Base-by-base conservation (phyloP, 2,329 filamentous ascomycete genomes). In the Herpotrichia juniperi region DNA sequence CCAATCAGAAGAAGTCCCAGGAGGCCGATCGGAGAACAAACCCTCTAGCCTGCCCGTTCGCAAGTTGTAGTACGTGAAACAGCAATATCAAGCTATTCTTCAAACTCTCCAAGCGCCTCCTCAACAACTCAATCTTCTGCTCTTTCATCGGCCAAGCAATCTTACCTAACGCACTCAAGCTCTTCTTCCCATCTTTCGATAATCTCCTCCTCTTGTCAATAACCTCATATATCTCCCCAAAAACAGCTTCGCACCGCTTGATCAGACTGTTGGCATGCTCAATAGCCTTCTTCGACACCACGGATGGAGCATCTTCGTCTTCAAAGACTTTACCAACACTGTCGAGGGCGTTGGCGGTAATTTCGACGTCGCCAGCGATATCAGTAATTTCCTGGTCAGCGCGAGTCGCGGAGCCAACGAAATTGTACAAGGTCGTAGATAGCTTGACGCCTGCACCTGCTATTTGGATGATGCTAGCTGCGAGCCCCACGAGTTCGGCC, bases 41-140 rank as follows among this genome's bases (percentile, higher is more conserved):
- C 54, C 64, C 64, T 45, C 50, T 60, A 12, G 57, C 57, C 37
- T 67, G 57, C 4, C 42, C 56, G 40, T 64, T 62, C 4, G 66
- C 66, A 21, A 68, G 42, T 16, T 63, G 60, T 9, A 71, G 39
- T 5, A 71, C 65, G 42, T 68, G 52, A 16, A 71, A 48, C 11
- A 71, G 37, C 16, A 71, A 42, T 21, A 61, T 46, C 12, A 69
- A 56, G 28, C 62, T 68, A 22, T 59, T 63, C 43, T 69, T 67
- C 31, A 69, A 34, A 42, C 59, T 67, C 28, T 69, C 67, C 12
- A 71, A 48, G 19, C 63, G 57, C 24, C 55, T 51, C 14, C 56
- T 51, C 22, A 65, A 48, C 5, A 69, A 44, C 42, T 69, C 64
- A 11, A 66, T 44, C 42, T 59, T 60, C 48, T 63, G 57, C 31